Evolutionary conservation across 1,139 yeast species (phyloP), one percentile per base, ranked within the genome.

Genomic region (Trichomonascaceae sp.): DNA sequence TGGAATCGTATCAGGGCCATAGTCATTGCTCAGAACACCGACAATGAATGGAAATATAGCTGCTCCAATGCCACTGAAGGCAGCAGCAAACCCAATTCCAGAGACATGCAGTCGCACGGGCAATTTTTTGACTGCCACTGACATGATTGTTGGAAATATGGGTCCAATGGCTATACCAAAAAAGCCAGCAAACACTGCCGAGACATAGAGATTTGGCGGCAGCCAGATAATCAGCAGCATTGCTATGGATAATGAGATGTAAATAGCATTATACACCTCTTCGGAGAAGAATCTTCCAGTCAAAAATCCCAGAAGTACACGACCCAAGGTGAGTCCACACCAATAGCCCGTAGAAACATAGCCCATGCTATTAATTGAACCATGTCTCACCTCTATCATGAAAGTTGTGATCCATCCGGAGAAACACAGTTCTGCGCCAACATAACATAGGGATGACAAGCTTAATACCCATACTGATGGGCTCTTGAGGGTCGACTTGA

Each of bases 31-130:
- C 20, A 68, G 57, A 17, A 64, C 60, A 38, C 72, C 72, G 27
- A 61, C 64, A 22, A 68, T 51, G 51, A 67, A 69, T n/a, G 65
- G 73, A 18, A 64, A 54, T 1, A 66, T 38, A 0, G 95, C 95
- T 10, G 86, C 88, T 1, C 95, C 95, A 12, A 85, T 83, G 3
- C 91, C 90, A 4, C 95, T 95, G 58, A 87, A 69, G 0, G 95
- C 90, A 53, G 91, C 83, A 20, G 85, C 81, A 53, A 87, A 76
- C 0, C 96, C 95, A 6, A 88, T 77, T 0, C 90, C 93, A 8
- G 82, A 72, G 9, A 87, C 80, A 56, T 87, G 89, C 54, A 77
- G 70, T 50, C 76, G 76, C 24, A 73, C 70, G 0, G 96, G 96
- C 47, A 88, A 68, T 1, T 82, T 72, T 51, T 82, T 81, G 51